phyloP scores from a whole-genome alignment of 1,284 basidiomycete species.

The Cryptococcus maquisensis region DNA sequence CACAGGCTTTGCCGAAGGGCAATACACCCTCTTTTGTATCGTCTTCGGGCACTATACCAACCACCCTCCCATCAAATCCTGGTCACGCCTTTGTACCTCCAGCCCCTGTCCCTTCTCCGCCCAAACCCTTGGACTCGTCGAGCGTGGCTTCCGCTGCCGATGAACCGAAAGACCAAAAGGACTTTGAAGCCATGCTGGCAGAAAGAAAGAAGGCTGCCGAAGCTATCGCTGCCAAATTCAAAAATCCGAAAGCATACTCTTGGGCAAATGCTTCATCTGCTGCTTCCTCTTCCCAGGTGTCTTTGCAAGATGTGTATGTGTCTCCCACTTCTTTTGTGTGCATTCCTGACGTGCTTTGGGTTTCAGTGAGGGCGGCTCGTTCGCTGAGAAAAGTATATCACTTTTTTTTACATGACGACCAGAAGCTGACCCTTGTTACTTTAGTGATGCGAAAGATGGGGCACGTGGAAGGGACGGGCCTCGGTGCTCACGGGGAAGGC shows the following conservation, averaged over 20 bases:
- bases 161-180: slow-evolving; percentile 5
- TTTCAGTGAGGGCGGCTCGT: slow-evolving; percentile 25
- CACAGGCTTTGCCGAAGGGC: slow-evolving; percentile 6
- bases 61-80: slow-evolving; percentile 9
- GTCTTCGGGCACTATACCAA: background rate
- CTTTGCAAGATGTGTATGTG: background rate
- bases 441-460: slow-evolving; percentile 68
- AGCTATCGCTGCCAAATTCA: slow-evolving; percentile 59
- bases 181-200: slow-evolving; percentile 42
- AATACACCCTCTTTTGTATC: background rate
- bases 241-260: background rate
- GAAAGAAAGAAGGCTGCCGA: slow-evolving; percentile 68
- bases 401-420: slow-evolving; percentile 53
- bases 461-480: slow-evolving; percentile 84
- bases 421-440: slow-evolving; percentile 60
- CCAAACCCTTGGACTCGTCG: background rate
- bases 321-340: background rate
- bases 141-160: background rate
- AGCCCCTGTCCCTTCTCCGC: slow-evolving; percentile 1
- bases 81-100: background rate
- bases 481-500: slow-evolving; percentile 75
- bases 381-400: slow-evolving; percentile 44
- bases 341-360: slow-evolving; percentile 2
- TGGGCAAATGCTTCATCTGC: background rate
- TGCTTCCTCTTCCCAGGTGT: background rate